Conservation (phyloP, 495 filamentous ascomycete species). For the Aspergillus heteromorphus region DNA sequence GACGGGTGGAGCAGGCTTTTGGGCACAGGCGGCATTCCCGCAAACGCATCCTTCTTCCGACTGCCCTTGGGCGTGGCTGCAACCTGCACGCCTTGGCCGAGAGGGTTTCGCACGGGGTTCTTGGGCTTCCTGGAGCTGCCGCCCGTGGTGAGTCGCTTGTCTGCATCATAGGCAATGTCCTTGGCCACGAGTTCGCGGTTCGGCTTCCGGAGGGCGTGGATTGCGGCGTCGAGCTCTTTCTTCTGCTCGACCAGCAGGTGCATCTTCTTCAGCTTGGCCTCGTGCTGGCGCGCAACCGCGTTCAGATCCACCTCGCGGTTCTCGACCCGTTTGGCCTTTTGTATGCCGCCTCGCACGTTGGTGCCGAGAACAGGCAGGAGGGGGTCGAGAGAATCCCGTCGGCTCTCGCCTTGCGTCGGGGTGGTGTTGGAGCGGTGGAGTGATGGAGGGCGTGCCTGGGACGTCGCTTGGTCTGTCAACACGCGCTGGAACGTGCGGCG, state of each 20-base stretch:
- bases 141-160: conserved; percentile 45
- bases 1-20: conserved; percentile 20
- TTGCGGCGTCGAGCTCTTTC: conserved; percentile 77
- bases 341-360: conserved; percentile 48
- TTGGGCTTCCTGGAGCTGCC: conserved; percentile 50
- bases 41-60: conserved; percentile 33
- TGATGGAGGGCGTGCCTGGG: conserved; percentile 44
- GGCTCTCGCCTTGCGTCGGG: conserved; percentile 34
- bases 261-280: conserved; percentile 66
- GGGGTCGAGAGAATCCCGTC: conserved; percentile 31
- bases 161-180: conserved; percentile 64
- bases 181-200: conserved; percentile 74
- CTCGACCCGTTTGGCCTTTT: conserved; percentile 54
- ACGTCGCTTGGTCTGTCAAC: conserved; percentile 57
- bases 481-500: conserved; percentile 63
- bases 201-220: conserved; percentile 76
- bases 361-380: conserved; percentile 28
- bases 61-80: conserved; percentile 67
- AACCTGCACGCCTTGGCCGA: conserved; percentile 58
- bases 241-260: conserved; percentile 61
- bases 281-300: conserved; percentile 49
- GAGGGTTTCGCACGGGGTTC: conserved; percentile 58
- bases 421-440: conserved; percentile 67
- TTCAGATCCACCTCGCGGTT: conserved; percentile 66
- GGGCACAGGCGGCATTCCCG: conserved; percentile 29